Evolutionary conservation across 1,284 basidiomycete genomes (phyloP), one percentile per base, ranked within the genome.

Genomic region (Pyrrhoderma noxium): DNA sequence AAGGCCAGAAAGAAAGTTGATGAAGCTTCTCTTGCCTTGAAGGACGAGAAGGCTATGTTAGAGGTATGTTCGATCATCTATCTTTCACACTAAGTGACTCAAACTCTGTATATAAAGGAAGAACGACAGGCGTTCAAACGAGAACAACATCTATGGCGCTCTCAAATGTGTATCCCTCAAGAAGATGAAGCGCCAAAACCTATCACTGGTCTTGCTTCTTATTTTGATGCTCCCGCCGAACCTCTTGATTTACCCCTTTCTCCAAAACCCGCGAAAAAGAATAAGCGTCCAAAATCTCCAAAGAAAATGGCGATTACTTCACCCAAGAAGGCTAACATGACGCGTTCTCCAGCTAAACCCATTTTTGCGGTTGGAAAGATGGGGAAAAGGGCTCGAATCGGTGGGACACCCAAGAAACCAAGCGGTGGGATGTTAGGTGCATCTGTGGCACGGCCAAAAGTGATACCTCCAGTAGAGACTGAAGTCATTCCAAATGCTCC

Each of bases 1-100:
- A 69, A 74, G 8, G 86, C 92, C 60, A 74, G 84, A 9, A 69
- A 70, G 47, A 77, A 78, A 55, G 80, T 89, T 57, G 79, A 79
- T 0, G 79, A 83, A 52, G 80, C 80, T 9, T 72, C 80, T 11
- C 67, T 83, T 16, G 73, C 71, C 54, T 65, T 92, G 13, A 77
- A 77, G 0, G 76, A 77, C 57, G 88, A 91, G 55, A 79, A 79
- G 59, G 75, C 77, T 2, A 67, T 70, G 3, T 63, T 91, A 4
- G 85, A 89, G 76, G 88, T 88, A 61, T 58, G 61, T 58, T 36
- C 2, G 49, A 16, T 14, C 51, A 36, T 31, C 34, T 18, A 40
- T 16, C 21, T 49, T 16, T n/a, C 42, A 8, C 43, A 14, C 55
- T 44, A 21, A n/a, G n/a, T 23, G 34, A n/a, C n/a, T 37, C 36